Percentiles rank a stretch among this genome's conserved stretches.
phyloP scores from a whole-genome alignment of 202 grass and related monocot genomes.

The Eragrostis tef region DNA sequence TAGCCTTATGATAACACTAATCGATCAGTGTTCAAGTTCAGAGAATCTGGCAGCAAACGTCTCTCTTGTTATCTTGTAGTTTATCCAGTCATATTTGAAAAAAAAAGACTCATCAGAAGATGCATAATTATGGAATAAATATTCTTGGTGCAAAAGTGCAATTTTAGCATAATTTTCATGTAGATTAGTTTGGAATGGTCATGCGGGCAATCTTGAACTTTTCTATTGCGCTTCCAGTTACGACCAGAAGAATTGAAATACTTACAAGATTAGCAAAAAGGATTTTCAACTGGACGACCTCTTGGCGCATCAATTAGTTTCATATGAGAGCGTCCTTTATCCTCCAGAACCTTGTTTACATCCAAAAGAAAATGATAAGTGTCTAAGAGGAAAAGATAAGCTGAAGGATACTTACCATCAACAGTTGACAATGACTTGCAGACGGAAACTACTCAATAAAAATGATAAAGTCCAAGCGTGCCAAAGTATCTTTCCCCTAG shows the following conservation, averaged over 20 bases:
- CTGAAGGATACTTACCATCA: constrained; percentile 15
- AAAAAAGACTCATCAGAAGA: background rate
- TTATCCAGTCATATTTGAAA: background rate
- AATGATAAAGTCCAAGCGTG: constrained; percentile 19
- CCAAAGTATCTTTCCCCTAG: constrained; percentile 1
- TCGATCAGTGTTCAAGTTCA: background rate
- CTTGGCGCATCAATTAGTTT: background rate
- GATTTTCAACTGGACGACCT: background rate
- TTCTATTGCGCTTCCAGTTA: background rate
- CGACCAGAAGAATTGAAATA: background rate
- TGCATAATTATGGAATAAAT: background rate
- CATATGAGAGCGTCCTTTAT: background rate
- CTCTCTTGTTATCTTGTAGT: background rate
- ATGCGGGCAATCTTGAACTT: background rate
- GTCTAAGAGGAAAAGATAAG: background rate
- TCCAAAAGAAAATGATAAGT: constrained; percentile 33
- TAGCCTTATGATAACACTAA: background rate
- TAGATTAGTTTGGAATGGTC: background rate
- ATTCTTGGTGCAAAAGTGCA: background rate
- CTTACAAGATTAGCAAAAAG: background rate
- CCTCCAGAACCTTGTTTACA: background rate
- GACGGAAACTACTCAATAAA: constrained; percentile 19
- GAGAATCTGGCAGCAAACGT: background rate
- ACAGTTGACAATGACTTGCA: constrained; percentile 20
- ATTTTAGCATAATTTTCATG: background rate